Evolutionary conservation across 139 green algal genomes (phyloP).

Genomic region (Monoraphidium neglectum): DNA sequence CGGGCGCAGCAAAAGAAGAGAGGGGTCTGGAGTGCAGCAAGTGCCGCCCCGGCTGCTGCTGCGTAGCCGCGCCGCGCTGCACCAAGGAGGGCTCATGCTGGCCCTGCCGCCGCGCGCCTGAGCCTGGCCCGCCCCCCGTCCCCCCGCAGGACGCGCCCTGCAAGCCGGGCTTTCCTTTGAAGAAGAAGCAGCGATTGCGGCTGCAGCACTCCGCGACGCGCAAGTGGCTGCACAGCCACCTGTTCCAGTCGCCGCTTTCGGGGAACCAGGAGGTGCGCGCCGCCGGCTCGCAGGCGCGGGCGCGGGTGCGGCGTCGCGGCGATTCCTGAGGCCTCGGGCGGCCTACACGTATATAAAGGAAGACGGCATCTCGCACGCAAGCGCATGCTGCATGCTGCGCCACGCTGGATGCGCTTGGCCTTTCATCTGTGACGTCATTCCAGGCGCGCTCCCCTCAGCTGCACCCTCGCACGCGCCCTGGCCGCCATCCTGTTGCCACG

Average conservation of each 20-base stretch:
- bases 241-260: constrained; percentile 82
- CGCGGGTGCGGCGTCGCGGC: neutral
- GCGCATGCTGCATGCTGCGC: neutral
- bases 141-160: constrained; percentile 61
- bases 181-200: constrained; percentile 56
- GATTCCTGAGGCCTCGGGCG: neutral
- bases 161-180: constrained; percentile 62
- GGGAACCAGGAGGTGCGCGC: constrained; percentile 81
- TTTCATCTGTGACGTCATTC: neutral
- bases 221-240: constrained; percentile 93
- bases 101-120: too few relatives aligned
- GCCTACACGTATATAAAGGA: neutral
- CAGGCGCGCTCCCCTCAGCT: neutral
- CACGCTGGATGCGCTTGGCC: neutral
- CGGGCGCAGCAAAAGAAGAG: too few relatives aligned
- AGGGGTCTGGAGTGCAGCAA: too few relatives aligned
- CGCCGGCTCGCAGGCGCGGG: neutral
- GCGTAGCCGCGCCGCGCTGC: too few relatives aligned
- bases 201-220: constrained; percentile 81
- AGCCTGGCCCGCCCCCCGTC: too few relatives aligned
- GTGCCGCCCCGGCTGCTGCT: too few relatives aligned
- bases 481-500: neutral
- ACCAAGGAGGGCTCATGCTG: too few relatives aligned
- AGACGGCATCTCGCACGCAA: neutral
- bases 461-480: neutral